A percentile compares a stretch with the other conserved stretches of the same genome.
phyloP scores from a whole-genome alignment of 495 filamentous ascomycete species.

The Xylaria longipes region DNA sequence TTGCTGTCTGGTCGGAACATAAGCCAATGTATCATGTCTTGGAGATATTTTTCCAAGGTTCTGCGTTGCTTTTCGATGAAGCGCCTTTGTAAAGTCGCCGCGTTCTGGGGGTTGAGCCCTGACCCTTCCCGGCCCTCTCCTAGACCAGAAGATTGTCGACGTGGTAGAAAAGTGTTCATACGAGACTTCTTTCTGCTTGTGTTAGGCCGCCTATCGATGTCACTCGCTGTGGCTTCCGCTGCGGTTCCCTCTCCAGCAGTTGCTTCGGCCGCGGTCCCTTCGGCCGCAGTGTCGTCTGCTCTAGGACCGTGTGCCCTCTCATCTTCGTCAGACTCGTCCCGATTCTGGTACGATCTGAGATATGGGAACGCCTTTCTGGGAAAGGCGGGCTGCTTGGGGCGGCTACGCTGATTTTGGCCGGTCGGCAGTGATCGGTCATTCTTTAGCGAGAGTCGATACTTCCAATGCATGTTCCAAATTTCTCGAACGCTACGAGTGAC shows the following conservation, averaged over 20 bases:
- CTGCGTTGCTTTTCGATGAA: conserved; percentile 73
- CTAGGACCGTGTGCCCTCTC: conserved; percentile 63
- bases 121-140: conserved; percentile 43
- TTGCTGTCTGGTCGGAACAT: conserved; percentile 97
- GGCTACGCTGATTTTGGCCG: conserved; percentile 47
- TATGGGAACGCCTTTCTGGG: conserved; percentile 93
- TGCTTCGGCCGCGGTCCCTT: conserved; percentile 54
- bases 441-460: conserved; percentile 83
- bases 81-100: conserved; percentile 51
- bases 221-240: conserved; percentile 49
- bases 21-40: conserved; percentile 90
- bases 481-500: conserved; percentile 86
- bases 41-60: conserved; percentile 90
- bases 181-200: conserved; percentile 68
- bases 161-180: conserved; percentile 60
- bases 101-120: conserved; percentile 33
- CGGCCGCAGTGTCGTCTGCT: conserved; percentile 54
- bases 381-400: conserved; percentile 84
- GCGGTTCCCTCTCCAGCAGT: conserved; percentile 48
- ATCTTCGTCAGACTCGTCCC: conserved; percentile 83
- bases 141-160: conserved; percentile 51
- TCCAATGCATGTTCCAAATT: conserved; percentile 89
- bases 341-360: conserved; percentile 77
- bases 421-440: conserved; percentile 74
- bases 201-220: conserved; percentile 45